Evolutionary conservation across 371 early-diverging fungal genomes (phyloP).

Genomic region (Mortierella sp.): DNA sequence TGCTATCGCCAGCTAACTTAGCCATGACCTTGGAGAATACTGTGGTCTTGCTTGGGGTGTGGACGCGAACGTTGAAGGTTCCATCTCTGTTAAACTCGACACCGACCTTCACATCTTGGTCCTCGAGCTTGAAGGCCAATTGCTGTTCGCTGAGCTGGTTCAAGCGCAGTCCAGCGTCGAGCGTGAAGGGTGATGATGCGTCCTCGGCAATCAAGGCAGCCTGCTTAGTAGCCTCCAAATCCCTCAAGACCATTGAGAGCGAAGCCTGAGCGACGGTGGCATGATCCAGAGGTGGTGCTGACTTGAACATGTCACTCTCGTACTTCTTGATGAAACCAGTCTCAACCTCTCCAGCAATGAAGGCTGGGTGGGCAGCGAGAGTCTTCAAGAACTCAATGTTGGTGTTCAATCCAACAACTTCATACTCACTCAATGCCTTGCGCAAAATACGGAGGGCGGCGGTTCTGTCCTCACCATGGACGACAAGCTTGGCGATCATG

Average conservation of each 20-base stretch:
- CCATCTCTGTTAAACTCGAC: constrained; percentile 54
- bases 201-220: constrained; percentile 55
- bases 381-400: constrained; percentile 92
- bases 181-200: constrained; percentile 73
- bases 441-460: constrained; percentile 87
- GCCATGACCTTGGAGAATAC: constrained; percentile 53
- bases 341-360: constrained; percentile 91
- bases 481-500: constrained; percentile 98
- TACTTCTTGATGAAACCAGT: constrained; percentile 91
- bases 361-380: constrained; percentile 85
- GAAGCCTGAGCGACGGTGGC: constrained; percentile 81
- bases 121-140: constrained; percentile 56
- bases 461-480: constrained; percentile 86
- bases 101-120: constrained; percentile 56
- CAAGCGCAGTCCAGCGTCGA: constrained; percentile 64
- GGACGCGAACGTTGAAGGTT: constrained; percentile 56
- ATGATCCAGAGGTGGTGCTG: constrained; percentile 63
- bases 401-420: constrained; percentile 92
- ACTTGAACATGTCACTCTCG: constrained; percentile 65
- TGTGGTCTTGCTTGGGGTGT: constrained; percentile 46
- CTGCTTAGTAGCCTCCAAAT: constrained; percentile 57
- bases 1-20: constrained; percentile 61
- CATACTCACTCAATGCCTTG: constrained; percentile 85
- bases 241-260: constrained; percentile 69
- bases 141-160: constrained; percentile 64